Conservation (phyloP, 176 grass and related monocot genomes). For the Oryza punctata region DNA sequence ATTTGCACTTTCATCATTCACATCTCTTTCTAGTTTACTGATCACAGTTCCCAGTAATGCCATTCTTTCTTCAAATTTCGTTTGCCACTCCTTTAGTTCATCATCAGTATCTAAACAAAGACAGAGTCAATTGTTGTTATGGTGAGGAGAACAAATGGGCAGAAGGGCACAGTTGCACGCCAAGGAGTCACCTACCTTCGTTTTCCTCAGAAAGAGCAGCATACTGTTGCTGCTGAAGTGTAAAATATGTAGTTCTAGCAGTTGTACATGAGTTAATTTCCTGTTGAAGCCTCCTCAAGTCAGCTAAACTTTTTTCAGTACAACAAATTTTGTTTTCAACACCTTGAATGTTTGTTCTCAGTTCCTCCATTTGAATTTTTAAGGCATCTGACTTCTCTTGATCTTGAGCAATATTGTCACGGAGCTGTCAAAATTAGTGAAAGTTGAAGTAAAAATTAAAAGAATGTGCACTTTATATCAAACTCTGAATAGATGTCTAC, state of each 20-base stretch:
- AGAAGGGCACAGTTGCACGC: constrained; percentile 21
- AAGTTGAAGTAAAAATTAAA: neutral
- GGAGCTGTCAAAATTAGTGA: constrained; percentile 57
- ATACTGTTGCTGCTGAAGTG: constrained; percentile 69
- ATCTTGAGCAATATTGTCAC: constrained; percentile 89
- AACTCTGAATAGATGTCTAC: constrained; percentile 4
- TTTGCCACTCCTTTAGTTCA: constrained; percentile 93
- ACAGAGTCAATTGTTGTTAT: constrained; percentile 21
- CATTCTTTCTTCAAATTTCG: constrained; percentile 97
- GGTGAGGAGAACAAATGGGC: neutral
- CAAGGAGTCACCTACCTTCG: constrained; percentile 58
- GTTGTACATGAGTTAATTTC: constrained; percentile 67
- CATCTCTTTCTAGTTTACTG: constrained; percentile 75
- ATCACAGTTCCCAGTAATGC: constrained; percentile 71
- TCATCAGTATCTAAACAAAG: constrained; percentile 83
- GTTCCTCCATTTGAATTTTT: constrained; percentile 85
- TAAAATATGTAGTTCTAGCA: constrained; percentile 75
- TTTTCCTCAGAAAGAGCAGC: constrained; percentile 89
- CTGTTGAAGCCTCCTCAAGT: constrained; percentile 71
- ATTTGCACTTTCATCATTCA: constrained; percentile 65
- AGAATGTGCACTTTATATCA: neutral
- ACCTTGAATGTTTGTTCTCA: constrained; percentile 64
- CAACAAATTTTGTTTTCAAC: constrained; percentile 54
- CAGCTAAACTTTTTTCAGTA: constrained; percentile 59
- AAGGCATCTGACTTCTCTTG: constrained; percentile 84